A percentile compares a stretch with the other conserved stretches of the same genome.
Conservation (phyloP, 805 yeast species). For the Candida pseudofarinosa region DNA sequence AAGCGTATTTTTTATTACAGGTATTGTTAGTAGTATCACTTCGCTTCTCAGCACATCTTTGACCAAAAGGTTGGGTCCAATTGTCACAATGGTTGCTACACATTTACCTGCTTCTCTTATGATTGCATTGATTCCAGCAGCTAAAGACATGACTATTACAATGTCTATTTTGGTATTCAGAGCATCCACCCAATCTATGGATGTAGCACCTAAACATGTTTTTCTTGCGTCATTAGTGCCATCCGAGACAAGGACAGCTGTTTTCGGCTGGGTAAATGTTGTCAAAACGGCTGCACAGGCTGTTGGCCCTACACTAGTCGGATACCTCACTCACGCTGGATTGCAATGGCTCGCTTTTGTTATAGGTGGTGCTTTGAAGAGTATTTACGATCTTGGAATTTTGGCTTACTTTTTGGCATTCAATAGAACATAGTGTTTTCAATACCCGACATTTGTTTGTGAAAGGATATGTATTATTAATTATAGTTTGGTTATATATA, state of each 20-base stretch:
- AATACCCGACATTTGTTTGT: too few relatives aligned
- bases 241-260: slow-evolving; percentile 39
- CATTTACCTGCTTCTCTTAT: slow-evolving; percentile 43
- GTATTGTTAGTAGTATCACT: slow-evolving; percentile 34
- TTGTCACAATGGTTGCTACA: slow-evolving; percentile 41
- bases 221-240: slow-evolving; percentile 40
- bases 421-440: slow-evolving; percentile 9
- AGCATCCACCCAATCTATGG: slow-evolving; percentile 44
- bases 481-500: too few relatives aligned
- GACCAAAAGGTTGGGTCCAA: slow-evolving; percentile 42
- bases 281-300: slow-evolving; percentile 39
- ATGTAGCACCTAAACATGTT: slow-evolving; percentile 45
- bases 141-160: slow-evolving; percentile 27
- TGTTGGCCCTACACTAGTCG: slow-evolving; percentile 41
- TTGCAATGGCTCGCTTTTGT: slow-evolving; percentile 42
- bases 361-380: slow-evolving; percentile 37
- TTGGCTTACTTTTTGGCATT: slow-evolving; percentile 22
- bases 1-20: slow-evolving; percentile 34
- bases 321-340: slow-evolving; percentile 30
- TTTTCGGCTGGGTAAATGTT: slow-evolving; percentile 43
- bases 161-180: slow-evolving; percentile 29
- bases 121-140: slow-evolving; percentile 36
- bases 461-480: too few relatives aligned
- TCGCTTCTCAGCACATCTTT: slow-evolving; percentile 41
- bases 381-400: slow-evolving; percentile 39